Evolutionary conservation across 2,329 filamentous ascomycete genomes (phyloP).

Genomic region (Colletotrichum nymphaeae): DNA sequence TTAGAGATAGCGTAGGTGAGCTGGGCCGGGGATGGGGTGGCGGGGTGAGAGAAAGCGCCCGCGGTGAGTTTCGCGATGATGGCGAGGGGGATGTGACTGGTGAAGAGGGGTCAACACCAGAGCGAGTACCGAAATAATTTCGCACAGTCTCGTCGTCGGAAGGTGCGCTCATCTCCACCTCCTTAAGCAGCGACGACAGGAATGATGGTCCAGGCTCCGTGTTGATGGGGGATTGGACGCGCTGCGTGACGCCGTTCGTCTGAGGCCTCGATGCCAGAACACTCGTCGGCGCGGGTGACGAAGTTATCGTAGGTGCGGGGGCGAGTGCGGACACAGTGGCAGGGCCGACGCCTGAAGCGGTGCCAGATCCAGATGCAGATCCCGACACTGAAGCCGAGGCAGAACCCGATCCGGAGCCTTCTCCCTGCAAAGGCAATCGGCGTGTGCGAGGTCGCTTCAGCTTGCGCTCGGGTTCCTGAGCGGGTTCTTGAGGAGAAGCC

Average conservation of each 20-base stretch:
- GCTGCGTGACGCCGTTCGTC: conserved; percentile 23
- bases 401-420: conserved; percentile 57
- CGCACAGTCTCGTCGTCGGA: conserved; percentile 68
- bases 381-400: conserved; percentile 3
- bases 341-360: conserved; percentile 40
- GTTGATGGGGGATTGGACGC: conserved; percentile 33
- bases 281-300: conserved; percentile 40
- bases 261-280: conserved; percentile 35
- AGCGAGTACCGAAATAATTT: conserved; percentile 48
- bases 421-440: conserved; percentile 64
- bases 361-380: conserved; percentile 3
- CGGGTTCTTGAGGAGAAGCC: conserved; percentile 74
- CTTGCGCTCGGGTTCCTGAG: conserved; percentile 80
- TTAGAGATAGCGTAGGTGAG: conserved; percentile 75
- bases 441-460: conserved; percentile 89
- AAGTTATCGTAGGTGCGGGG: background rate
- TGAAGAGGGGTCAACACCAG: conserved; percentile 60
- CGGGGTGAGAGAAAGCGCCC: conserved; percentile 75
- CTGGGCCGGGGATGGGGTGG: conserved; percentile 73
- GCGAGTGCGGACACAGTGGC: conserved; percentile 24
- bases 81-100: conserved; percentile 74
- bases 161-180: conserved; percentile 77
- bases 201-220: conserved; percentile 76
- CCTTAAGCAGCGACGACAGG: conserved; percentile 85
- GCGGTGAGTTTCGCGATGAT: conserved; percentile 74